These are phyloP conservation scores for Xylariaceae sp. DNA, from an alignment of 2,329 filamentous ascomycete genomes.

Conservation along the genomic window DNA sequence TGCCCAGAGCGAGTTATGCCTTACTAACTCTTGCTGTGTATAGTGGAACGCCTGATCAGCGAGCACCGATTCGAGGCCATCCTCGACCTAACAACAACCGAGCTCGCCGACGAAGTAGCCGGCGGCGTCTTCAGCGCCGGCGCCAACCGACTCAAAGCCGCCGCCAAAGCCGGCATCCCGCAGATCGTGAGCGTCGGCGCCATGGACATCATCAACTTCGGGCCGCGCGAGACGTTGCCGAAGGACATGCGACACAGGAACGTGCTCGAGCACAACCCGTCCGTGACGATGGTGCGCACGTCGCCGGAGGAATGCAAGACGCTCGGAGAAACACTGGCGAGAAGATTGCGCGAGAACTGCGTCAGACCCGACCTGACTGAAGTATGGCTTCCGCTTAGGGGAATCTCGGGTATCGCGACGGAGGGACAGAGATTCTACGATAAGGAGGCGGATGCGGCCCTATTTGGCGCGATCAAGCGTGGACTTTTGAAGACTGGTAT, in stretches of 20 bases:
- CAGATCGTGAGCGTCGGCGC: conserved; percentile 46
- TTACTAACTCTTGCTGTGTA: not conserved
- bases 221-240: conserved; percentile 36
- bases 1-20: not conserved
- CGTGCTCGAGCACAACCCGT: conserved; percentile 61
- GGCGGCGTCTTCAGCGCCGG: conserved; percentile 61
- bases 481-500: conserved; percentile 47
- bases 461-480: conserved; percentile 48
- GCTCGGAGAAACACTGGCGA: conserved; percentile 52
- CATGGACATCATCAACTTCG: conserved; percentile 42
- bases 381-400: conserved; percentile 55
- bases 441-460: conserved; percentile 38
- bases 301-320: conserved; percentile 49
- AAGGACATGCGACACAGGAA: conserved; percentile 45
- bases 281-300: conserved; percentile 62
- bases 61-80: conserved; percentile 59
- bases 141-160: conserved; percentile 50
- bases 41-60: conserved; percentile 56
- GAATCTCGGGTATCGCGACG: conserved; percentile 56
- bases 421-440: conserved; percentile 50
- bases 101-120: conserved; percentile 58
- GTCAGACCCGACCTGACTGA: conserved; percentile 40
- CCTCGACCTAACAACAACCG: conserved; percentile 66
- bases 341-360: conserved; percentile 43
- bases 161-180: conserved; percentile 53